phyloP scores from a whole-genome alignment of 2,329 filamentous ascomycete species.

The Fusarium sororula region DNA sequence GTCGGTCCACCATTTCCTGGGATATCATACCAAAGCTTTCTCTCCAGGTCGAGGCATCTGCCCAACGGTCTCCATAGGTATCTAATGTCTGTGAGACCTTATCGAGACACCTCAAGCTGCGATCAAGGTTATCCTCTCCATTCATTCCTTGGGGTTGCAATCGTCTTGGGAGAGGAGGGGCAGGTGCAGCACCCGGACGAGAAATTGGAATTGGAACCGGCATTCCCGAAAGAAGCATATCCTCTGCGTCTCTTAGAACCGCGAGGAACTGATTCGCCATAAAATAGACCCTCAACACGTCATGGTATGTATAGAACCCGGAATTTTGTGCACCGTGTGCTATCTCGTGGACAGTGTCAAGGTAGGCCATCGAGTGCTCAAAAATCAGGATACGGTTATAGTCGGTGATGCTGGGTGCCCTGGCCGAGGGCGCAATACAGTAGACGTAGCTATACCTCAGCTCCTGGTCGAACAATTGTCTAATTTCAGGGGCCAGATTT shows the following conservation, averaged over 20 bases:
- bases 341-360: constrained; percentile 76
- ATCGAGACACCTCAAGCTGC: constrained; percentile 65
- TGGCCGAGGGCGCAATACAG: constrained; percentile 81
- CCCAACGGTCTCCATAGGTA: constrained; percentile 69
- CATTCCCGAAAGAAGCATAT: constrained; percentile 63
- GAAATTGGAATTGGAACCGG: constrained; percentile 57
- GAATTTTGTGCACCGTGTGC: constrained; percentile 66
- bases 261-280: constrained; percentile 72
- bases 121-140: constrained; percentile 60
- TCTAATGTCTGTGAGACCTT: constrained; percentile 63
- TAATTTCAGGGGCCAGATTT: constrained; percentile 70
- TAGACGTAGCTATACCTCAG: constrained; percentile 91
- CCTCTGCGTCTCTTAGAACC: constrained; percentile 66
- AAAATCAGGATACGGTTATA: constrained; percentile 85
- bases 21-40: constrained; percentile 63
- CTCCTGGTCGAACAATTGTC: constrained; percentile 86
- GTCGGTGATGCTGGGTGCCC: constrained; percentile 76
- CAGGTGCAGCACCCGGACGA: constrained; percentile 57
- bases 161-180: constrained; percentile 63
- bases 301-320: constrained; percentile 84
- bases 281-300: constrained; percentile 85
- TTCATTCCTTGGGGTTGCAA: constrained; percentile 48
- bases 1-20: constrained; percentile 53
- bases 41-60: constrained; percentile 63
- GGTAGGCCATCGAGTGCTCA: constrained; percentile 85